Evolutionary conservation across 768 basidiomycete genomes (phyloP).

Genomic region (Tremella mesenterica): DNA sequence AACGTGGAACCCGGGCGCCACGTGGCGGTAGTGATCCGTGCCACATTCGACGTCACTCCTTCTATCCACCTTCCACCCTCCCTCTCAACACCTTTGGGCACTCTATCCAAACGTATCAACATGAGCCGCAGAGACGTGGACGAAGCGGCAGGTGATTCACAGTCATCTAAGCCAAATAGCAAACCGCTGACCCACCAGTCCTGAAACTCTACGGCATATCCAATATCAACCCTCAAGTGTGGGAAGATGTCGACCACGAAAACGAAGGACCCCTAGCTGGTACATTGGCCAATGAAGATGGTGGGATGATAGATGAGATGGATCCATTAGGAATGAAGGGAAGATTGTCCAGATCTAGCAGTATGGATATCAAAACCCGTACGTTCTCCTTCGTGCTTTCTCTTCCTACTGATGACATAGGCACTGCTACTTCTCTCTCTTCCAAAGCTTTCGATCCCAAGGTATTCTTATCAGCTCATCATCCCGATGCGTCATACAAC

Average conservation of each 20-base stretch:
- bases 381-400: constrained; percentile 3
- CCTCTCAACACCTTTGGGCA: not conserved
- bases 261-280: constrained; percentile 66
- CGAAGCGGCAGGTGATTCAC: constrained; percentile 28
- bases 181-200: constrained; percentile 42
- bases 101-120: no score
- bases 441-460: constrained; percentile 97
- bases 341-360: constrained; percentile 26
- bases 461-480: constrained; percentile 76
- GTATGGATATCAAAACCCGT: constrained; percentile 54
- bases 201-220: constrained; percentile 83
- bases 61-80: no score
- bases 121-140: constrained; percentile 33
- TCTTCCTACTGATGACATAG: constrained; percentile 44
- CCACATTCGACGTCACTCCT: no score
- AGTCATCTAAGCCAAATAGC: not conserved
- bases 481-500: constrained; percentile 91
- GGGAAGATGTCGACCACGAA: constrained; percentile 86
- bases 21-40: no score
- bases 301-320: constrained; percentile 52
- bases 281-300: constrained; percentile 34
- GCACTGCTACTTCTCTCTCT: constrained; percentile 70
- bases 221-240: constrained; percentile 67
- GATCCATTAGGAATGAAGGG: constrained; percentile 56
- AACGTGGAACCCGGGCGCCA: no score